These are phyloP conservation scores for Casaregolazyma suthepensis DNA, from an alignment of 1,139 yeast species.

Conservation along the genomic window DNA sequence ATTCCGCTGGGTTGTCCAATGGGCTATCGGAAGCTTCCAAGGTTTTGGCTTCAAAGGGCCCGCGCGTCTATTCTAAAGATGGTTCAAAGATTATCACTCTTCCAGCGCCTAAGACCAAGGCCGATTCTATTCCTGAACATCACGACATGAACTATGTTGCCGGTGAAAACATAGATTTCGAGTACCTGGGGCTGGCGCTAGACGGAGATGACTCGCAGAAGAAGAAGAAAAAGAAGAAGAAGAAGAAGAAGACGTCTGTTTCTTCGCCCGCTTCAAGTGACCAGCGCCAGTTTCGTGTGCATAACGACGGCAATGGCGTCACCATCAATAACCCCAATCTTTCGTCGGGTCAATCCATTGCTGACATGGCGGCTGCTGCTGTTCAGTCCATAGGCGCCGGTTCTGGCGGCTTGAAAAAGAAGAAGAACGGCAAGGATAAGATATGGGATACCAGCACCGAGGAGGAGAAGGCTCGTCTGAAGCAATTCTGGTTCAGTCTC, in stretches of 20 bases:
- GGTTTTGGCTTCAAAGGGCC: not conserved
- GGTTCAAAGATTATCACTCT: conserved; percentile 8
- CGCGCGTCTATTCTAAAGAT: conserved; percentile 5
- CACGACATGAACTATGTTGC: conserved; percentile 35
- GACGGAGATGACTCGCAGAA: conserved; percentile 2
- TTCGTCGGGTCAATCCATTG: conserved; percentile 50
- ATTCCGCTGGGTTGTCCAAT: not conserved
- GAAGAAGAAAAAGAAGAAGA: conserved; percentile 34
- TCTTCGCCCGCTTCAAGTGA: conserved; percentile 23
- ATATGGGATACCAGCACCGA: conserved; percentile 55
- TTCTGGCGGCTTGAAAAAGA: conserved; percentile 12
- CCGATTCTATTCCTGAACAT: not conserved
- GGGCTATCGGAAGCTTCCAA: not conserved
- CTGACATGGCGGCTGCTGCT: conserved; percentile 25
- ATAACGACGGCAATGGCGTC: conserved; percentile 25
- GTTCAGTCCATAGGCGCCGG: conserved; percentile 32
- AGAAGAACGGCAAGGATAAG: conserved; percentile 25
- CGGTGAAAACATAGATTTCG: conserved; percentile 59
- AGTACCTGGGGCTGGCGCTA: conserved; percentile 31
- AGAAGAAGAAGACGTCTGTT: conserved; percentile 48
- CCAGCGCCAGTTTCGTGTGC: conserved; percentile 18
- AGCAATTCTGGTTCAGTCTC: conserved; percentile 66
- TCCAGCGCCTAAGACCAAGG: not conserved
- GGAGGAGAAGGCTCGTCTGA: conserved; percentile 56
- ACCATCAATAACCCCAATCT: conserved; percentile 31